A percentile compares a stretch with the other conserved stretches of the same genome.
Conservation (phyloP, 805 yeast species). For the Teunomyces aglyptinius region DNA sequence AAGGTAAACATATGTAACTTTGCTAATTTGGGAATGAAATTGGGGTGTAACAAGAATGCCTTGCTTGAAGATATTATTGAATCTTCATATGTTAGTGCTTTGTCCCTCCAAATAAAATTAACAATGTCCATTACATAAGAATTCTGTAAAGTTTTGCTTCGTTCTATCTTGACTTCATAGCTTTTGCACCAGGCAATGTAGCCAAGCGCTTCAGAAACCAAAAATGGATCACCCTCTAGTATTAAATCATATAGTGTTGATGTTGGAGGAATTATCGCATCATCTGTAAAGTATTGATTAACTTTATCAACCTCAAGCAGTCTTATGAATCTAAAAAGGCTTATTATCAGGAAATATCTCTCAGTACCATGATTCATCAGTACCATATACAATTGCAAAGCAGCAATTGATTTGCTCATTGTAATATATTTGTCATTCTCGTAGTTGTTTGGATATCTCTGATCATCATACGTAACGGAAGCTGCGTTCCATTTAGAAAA, state of each 20-base stretch:
- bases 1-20: slow-evolving; percentile 29
- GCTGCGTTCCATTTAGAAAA: slow-evolving; percentile 8
- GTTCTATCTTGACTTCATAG: slow-evolving; percentile 23
- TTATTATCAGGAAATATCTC: not conserved
- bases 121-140: slow-evolving; percentile 54
- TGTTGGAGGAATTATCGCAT: slow-evolving; percentile 37
- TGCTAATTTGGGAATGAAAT: slow-evolving; percentile 29
- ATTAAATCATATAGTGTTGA: slow-evolving; percentile 28
- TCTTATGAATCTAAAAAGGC: slow-evolving; percentile 12
- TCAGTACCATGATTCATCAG: not conserved
- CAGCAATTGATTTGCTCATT: slow-evolving; percentile 9
- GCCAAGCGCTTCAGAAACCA: slow-evolving; percentile 46
- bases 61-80: slow-evolving; percentile 27
- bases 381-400: not conserved
- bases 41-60: slow-evolving; percentile 37
- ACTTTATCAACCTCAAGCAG: slow-evolving; percentile 9
- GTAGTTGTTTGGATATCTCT: slow-evolving; percentile 4
- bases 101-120: slow-evolving; percentile 56
- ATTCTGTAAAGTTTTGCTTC: slow-evolving; percentile 39
- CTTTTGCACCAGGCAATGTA: slow-evolving; percentile 44
- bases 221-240: slow-evolving; percentile 38
- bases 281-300: slow-evolving; percentile 9
- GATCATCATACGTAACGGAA: not conserved
- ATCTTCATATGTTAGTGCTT: slow-evolving; percentile 40
- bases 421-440: slow-evolving; percentile 9